Evolutionary conservation across 352 stramenopile genomes (phyloP), one percentile per base, ranked within the genome.

Genomic region (Pythium brachiatum): DNA sequence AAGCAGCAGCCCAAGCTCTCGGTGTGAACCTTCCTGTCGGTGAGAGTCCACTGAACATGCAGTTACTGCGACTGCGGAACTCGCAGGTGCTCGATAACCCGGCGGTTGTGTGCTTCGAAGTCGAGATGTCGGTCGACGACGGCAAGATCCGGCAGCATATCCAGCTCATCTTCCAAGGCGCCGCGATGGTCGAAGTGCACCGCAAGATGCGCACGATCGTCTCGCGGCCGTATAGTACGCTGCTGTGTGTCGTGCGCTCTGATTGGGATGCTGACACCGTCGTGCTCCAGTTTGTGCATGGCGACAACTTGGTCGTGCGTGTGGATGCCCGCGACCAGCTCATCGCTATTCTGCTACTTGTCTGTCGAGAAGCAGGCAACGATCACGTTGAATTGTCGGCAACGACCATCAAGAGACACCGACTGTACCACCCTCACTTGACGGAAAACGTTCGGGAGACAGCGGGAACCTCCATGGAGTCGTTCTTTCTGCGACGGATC

Each of bases 61-160:
- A 86, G 36, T 67, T 89, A 12, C 68, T 92, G 20, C 75, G 79
- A 16, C 72, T 86, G n/a, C 76, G 70, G 34, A 85, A 89, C 64
- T 72, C 70, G 16, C 76, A 87, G 61, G 44, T 81, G 25, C 51
- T 92, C 23, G 73, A 88, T 54, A 78, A 74, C 26, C 72, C 83
- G 1, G 76, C 83, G 5, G 62, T 86, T 13, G 79, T 83, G 36
- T 78, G 80, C 57, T 92, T 92, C 25, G 83, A 92, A 31, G 83
- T 89, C 11, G 72, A 76, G 46, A 90, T 86, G 53, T 57, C 48
- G 1, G 67, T 66, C 27, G 72, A 81, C 31, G 75, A 72, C 13
- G 60, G 46, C 15, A 80, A 66, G 50, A 76, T 71, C 27, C 78
- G 72, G 57, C 72, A 80, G 46, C 66, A 74, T n/a, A 85, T 87